Percentiles rank a stretch among this genome's conserved stretches.
Conservation (phyloP, 2,329 filamentous ascomycete genomes). For the Rhynchosporium graminicola region DNA sequence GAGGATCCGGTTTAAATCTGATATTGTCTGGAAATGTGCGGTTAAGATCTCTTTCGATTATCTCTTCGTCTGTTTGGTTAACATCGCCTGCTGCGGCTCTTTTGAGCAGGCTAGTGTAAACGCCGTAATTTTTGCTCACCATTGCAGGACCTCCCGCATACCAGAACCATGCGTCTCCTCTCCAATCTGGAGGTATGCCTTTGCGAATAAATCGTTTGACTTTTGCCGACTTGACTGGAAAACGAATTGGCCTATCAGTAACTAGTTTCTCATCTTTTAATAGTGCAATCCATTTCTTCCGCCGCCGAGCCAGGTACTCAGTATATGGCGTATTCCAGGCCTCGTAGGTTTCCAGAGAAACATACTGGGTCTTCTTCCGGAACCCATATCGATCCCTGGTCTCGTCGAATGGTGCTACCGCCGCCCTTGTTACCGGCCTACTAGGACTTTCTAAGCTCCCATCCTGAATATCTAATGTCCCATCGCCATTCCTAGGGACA, state of each 20-base stretch:
- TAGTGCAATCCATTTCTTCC: slow-evolving; percentile 79
- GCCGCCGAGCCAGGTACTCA: slow-evolving; percentile 71
- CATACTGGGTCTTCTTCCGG: slow-evolving; percentile 80
- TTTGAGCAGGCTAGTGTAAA: slow-evolving; percentile 70
- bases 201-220: slow-evolving; percentile 90
- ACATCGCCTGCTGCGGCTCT: slow-evolving; percentile 62
- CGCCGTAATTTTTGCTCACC: slow-evolving; percentile 70
- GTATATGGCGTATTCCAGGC: slow-evolving; percentile 76
- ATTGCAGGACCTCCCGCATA: slow-evolving; percentile 87
- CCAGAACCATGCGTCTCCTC: slow-evolving; percentile 96
- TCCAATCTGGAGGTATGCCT: slow-evolving; percentile 89
- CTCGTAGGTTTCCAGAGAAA: slow-evolving; percentile 77
- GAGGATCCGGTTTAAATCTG: slow-evolving; percentile 70
- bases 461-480: slow-evolving; percentile 24
- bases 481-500: slow-evolving; percentile 7
- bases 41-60: slow-evolving; percentile 91
- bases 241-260: slow-evolving; percentile 70
- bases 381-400: slow-evolving; percentile 85
- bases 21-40: slow-evolving; percentile 94
- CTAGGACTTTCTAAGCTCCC: slow-evolving; percentile 21
- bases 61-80: slow-evolving; percentile 76
- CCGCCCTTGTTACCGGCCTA: slow-evolving; percentile 26
- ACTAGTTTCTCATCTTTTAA: slow-evolving; percentile 75
- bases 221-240: slow-evolving; percentile 78
- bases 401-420: slow-evolving; percentile 27